Conservation (phyloP, 2,329 filamentous ascomycete genomes). For the Pseudonectria buxi region DNA sequence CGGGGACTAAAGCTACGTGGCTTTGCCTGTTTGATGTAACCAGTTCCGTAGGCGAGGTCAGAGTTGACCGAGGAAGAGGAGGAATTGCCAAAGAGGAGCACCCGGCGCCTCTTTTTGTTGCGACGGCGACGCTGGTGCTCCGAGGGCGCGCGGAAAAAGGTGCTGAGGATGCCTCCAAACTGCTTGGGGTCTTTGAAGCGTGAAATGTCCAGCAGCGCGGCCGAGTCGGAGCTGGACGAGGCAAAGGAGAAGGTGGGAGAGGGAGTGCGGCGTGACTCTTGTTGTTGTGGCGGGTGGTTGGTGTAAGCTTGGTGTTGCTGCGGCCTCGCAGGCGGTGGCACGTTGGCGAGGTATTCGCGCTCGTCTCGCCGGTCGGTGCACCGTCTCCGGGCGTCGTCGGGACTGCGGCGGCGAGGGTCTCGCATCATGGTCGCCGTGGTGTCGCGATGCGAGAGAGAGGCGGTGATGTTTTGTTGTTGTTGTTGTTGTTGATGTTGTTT, state of each 20-base stretch:
- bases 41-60: constrained; percentile 61
- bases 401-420: constrained; percentile 49
- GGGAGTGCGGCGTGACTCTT: constrained; percentile 19
- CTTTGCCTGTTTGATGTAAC: constrained; percentile 42
- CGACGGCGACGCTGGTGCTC: constrained; percentile 41
- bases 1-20: constrained; percentile 22
- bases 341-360: constrained; percentile 21
- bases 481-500: constrained; percentile 29
- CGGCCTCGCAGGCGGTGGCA: constrained; percentile 11
- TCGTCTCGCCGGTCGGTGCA: constrained; percentile 28
- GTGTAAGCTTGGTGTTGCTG: constrained; percentile 6
- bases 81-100: constrained; percentile 54
- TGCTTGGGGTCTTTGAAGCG: constrained; percentile 39
- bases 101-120: constrained; percentile 42
- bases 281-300: constrained; percentile 7
- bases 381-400: constrained; percentile 48
- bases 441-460: constrained; percentile 13
- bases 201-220: constrained; percentile 62
- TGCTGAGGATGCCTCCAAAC: constrained; percentile 48
- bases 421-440: constrained; percentile 42
- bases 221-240: constrained; percentile 46
- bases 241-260: constrained; percentile 28
- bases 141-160: constrained; percentile 58
- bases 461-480: constrained; percentile 15
- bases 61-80: constrained; percentile 63